Evolutionary conservation across 2,329 filamentous ascomycete species (phyloP).

Genomic region (Talaromyces rugulosus): DNA sequence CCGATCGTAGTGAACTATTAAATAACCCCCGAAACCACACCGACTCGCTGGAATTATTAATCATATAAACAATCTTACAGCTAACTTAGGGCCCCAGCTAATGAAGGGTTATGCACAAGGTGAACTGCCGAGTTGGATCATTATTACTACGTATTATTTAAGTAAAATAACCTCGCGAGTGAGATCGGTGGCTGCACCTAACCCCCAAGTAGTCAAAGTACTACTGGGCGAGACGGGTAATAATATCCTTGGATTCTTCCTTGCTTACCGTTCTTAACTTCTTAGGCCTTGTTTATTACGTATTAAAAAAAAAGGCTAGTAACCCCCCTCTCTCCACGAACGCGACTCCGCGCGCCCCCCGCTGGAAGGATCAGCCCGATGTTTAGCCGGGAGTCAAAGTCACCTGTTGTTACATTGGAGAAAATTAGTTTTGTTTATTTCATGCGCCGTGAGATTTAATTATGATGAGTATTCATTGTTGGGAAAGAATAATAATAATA

Average conservation of each 20-base stretch:
- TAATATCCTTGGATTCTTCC: neutral
- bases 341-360: neutral
- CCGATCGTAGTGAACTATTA: too few species aligned
- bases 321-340: neutral
- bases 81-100: too few species aligned
- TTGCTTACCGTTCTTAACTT: neutral
- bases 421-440: neutral
- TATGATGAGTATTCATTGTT: neutral
- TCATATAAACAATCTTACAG: too few species aligned
- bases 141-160: neutral
- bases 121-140: neutral
- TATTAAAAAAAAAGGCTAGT: neutral
- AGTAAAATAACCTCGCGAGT: too few species aligned
- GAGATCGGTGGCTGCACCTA: neutral
- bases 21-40: too few species aligned
- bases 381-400: neutral
- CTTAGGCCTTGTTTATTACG: neutral
- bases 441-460: neutral
- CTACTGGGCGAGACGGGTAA: neutral
- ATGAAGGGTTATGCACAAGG: neutral
- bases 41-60: too few species aligned
- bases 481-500: neutral
- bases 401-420: neutral
- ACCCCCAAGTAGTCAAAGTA: neutral
- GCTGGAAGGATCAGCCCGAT: neutral